These are phyloP conservation scores for Sarcodon sp. DNA, from an alignment of 768 basidiomycete genomes.

Conservation along the genomic window DNA sequence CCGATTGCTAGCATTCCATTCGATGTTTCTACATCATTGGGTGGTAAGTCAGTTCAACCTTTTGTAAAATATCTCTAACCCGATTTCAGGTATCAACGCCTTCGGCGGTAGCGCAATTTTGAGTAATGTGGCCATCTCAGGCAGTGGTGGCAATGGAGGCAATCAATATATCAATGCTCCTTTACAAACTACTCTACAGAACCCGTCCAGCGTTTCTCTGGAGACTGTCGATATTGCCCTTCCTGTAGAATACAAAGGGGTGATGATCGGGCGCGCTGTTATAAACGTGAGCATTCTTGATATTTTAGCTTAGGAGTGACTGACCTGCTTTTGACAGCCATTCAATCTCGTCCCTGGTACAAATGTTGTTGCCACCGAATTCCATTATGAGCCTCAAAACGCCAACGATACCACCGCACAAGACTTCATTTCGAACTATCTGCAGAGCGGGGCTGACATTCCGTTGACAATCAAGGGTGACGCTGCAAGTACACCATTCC, in stretches of 20 bases:
- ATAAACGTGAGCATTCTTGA: constrained; percentile 31
- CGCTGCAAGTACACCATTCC: constrained; percentile 43
- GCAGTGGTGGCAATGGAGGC: constrained; percentile 54
- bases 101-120: constrained; percentile 42
- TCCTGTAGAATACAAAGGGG: constrained; percentile 41
- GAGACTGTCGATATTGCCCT: constrained; percentile 44
- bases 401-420: constrained; percentile 58
- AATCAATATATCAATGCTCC: constrained; percentile 44
- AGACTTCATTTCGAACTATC: constrained; percentile 45
- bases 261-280: constrained; percentile 43
- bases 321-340: constrained; percentile 18
- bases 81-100: constrained; percentile 35
- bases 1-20: constrained; percentile 55
- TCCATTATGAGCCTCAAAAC: constrained; percentile 54
- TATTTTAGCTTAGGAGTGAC: background rate
- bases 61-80: background rate
- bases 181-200: constrained; percentile 42
- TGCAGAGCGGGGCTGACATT: constrained; percentile 35
- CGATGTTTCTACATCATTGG: constrained; percentile 40
- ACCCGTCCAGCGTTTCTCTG: constrained; percentile 59
- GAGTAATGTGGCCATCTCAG: constrained; percentile 44
- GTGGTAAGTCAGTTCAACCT: constrained; percentile 21
- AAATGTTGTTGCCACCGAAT: constrained; percentile 41
- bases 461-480: constrained; percentile 50
- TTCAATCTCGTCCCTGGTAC: constrained; percentile 47